Evolutionary conservation across 306 rosid genomes (phyloP).

Genomic region (Gynostemma pentaphyllum): DNA sequence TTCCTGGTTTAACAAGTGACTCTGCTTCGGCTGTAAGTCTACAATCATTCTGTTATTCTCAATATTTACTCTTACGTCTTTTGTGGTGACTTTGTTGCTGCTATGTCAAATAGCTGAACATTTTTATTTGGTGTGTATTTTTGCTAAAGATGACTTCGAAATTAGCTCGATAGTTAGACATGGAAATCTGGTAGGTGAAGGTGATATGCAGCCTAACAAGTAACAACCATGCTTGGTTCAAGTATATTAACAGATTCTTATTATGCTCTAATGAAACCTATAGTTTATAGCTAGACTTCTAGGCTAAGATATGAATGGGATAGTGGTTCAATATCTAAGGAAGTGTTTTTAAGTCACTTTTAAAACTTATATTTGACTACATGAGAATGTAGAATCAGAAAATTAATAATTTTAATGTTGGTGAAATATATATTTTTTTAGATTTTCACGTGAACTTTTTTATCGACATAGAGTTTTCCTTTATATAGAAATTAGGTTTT

Average conservation of each 20-base stretch:
- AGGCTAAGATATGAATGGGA: no score
- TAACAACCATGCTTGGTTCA: not conserved
- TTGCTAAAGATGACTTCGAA: no score
- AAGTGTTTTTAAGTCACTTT: conserved; percentile 40
- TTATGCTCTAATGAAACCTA: no score
- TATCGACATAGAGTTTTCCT: no score
- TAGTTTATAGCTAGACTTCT: not conserved
- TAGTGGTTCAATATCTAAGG: no score
- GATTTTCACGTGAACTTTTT: conserved; percentile 60
- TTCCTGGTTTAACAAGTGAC: conserved; percentile 90
- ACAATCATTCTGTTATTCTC: not conserved
- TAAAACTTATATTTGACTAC: conserved; percentile 68
- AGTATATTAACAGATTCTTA: conserved; percentile 14
- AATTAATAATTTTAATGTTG: no score
- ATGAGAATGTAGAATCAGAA: no score
- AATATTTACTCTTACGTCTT: not conserved
- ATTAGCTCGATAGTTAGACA: not conserved
- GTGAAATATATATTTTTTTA: no score
- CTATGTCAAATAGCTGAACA: not conserved
- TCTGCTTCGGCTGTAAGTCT: conserved; percentile 67
- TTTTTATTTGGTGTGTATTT: not conserved
- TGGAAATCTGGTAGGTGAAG: not conserved
- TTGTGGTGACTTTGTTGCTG: not conserved
- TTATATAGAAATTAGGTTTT: no score
- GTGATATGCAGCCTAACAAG: not conserved